A percentile compares a stretch with the other conserved stretches of the same genome.
Evolutionary conservation across 306 rosid genomes (phyloP).

Genomic region (Pyrus pyrifolia): DNA sequence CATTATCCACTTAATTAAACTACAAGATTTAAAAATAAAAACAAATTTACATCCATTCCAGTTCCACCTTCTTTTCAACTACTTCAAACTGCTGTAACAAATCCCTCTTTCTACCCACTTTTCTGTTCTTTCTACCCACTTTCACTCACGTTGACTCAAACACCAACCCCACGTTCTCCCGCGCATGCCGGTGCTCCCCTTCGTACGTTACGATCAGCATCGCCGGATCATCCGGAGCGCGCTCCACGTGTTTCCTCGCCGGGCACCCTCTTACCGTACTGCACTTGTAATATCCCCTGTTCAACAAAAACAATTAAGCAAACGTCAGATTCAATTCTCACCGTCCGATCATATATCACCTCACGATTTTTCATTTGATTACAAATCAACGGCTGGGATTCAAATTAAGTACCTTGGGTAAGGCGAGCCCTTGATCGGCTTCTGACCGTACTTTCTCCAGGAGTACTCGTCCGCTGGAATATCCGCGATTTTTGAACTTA

Average conservation of each 20-base stretch:
- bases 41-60: not conserved
- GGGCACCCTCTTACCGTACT: constrained; percentile 78
- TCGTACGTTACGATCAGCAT: constrained; percentile 88
- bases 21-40: not conserved
- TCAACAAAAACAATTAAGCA: not conserved
- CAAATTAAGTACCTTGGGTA: constrained; percentile 55
- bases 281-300: constrained; percentile 81
- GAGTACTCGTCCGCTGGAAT: constrained; percentile 89
- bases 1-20: not conserved
- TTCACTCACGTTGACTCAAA: constrained; percentile 44
- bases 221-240: constrained; percentile 66
- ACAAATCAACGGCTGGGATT: constrained; percentile 1
- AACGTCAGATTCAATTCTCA: not conserved
- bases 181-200: constrained; percentile 77
- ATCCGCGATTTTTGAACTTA: constrained; percentile 76
- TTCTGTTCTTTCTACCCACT: not conserved
- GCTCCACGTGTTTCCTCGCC: constrained; percentile 90
- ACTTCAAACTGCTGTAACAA: not conserved
- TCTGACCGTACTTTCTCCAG: constrained; percentile 95
- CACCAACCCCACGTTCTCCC: constrained; percentile 49
- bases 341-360: not conserved
- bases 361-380: not conserved
- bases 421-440: constrained; percentile 90
- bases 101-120: not conserved
- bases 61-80: not conserved